Evolutionary conservation across 2,329 filamentous ascomycete genomes (phyloP), one percentile per base, ranked within the genome.

Genomic region (Ilyonectria robusta): DNA sequence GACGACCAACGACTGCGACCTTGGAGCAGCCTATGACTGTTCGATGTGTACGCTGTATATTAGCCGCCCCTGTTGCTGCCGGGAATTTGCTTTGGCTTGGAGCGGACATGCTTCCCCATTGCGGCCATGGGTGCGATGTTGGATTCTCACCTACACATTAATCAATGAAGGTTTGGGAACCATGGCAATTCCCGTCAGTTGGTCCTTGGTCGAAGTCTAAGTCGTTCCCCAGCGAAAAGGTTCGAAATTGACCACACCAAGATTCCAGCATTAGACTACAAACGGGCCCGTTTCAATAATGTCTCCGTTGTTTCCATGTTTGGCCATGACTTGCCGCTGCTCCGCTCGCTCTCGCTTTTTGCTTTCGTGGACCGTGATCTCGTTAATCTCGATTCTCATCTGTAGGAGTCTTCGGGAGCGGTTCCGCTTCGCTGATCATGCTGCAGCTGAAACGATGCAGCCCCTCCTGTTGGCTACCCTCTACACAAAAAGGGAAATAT

Each of bases 361-460:
- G 17, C 23, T 23, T 54, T 42, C n/a, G 40, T 19, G 17, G 4
- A 23, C 6, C 23, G 8, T 46, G 29, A 51, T 51, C 46, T 63
- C 60, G 60, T 63, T 35, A 58, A 63, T 63, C 60, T 51, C 11
- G 54, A 63, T 58, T 31, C 35, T 29, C 44, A 63, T 58, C 60
- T 58, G 44, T 29, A 26, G 33, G 46, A 51, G 26, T 42, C 53
- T n/a, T 23, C 54, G 35, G 53, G 7, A 42, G 15, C 40, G 35
- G 46, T 48, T 31, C 53, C 60, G 54, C 53, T n/a, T 19, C 21
- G 60, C 56, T 46, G 54, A 58, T 46, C 53, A 23, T 44, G 35
- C 17, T 19, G 54, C 60, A 58, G 60, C 56, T 63, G 60, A 63
- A 63, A 63, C 60, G 31, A 51, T 33, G 29, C 26, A 29, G 44